Percentiles rank a stretch among this genome's conserved stretches.
These are phyloP conservation scores for Hyaloscypha hepaticicola DNA, from an alignment of 495 filamentous ascomycete species.

Conservation along the genomic window DNA sequence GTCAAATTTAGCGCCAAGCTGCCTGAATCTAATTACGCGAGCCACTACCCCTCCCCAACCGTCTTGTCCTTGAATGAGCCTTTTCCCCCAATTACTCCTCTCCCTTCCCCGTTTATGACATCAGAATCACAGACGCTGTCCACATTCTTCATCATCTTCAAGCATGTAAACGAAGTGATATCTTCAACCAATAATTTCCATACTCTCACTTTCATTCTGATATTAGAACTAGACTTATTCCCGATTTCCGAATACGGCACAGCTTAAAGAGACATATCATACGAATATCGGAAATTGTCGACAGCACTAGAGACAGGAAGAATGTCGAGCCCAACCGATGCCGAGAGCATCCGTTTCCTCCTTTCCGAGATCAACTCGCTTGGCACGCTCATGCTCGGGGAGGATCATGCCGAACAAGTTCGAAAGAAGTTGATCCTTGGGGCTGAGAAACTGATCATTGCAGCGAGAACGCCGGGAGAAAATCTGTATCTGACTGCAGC, in stretches of 20 bases:
- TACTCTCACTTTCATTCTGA: not conserved
- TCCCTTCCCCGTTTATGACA: no score
- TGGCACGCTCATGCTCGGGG: not conserved
- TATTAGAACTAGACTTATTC: not conserved
- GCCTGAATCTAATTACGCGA: not conserved
- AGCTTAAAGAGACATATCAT: not conserved
- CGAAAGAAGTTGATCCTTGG: conserved; percentile 2
- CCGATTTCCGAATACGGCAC: not conserved
- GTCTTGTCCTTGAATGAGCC: no score
- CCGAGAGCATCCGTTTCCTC: not conserved
- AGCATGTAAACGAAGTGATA: no score
- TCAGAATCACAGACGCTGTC: no score
- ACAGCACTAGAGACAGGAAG: not conserved
- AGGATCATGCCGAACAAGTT: not conserved
- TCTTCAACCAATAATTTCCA: no score
- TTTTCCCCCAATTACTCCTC: not conserved
- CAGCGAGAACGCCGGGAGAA: conserved; percentile 12
- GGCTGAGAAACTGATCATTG: conserved; percentile 14
- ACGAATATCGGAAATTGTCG: not conserved
- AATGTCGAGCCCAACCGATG: conserved; percentile 5
- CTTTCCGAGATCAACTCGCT: conserved; percentile 4
- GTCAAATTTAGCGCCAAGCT: not conserved
- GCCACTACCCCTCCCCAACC: not conserved
- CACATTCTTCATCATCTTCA: no score
- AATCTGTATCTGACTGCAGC: conserved; percentile 7